Conservation (phyloP, 805 yeast species). For the Sugiyamaella marilandica region DNA sequence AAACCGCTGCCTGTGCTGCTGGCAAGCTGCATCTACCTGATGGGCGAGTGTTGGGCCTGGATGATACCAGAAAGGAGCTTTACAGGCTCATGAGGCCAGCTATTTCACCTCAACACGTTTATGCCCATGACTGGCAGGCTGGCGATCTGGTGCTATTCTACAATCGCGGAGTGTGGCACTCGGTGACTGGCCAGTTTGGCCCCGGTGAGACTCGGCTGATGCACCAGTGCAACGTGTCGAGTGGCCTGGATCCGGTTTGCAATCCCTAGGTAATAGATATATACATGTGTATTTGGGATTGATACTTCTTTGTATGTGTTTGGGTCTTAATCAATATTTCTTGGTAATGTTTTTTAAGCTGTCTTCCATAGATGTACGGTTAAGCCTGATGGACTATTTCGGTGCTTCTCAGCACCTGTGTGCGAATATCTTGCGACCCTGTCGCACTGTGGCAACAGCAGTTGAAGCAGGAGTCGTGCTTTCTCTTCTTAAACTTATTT, state of each 20-base stretch:
- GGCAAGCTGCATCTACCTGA: slow-evolving; percentile 52
- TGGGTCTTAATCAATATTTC: too few species aligned
- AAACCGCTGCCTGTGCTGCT: slow-evolving; percentile 85
- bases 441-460: too few species aligned
- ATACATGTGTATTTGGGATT: background rate
- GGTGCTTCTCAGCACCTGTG: too few species aligned
- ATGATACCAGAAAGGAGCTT: slow-evolving; percentile 67
- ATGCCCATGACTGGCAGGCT: slow-evolving; percentile 75
- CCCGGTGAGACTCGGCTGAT: slow-evolving; percentile 74
- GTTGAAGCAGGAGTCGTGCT: too few species aligned
- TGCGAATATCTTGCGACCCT: too few species aligned
- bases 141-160: slow-evolving; percentile 85
- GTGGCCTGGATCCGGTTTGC: slow-evolving; percentile 60
- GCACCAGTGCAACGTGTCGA: slow-evolving; percentile 93
- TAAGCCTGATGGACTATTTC: too few species aligned
- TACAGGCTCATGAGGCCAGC: slow-evolving; percentile 82
- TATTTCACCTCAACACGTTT: slow-evolving; percentile 64
- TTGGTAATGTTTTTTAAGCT: too few species aligned
- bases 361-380: too few species aligned
- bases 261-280: background rate
- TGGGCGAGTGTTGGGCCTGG: slow-evolving; percentile 59
- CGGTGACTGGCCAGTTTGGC: slow-evolving; percentile 84
- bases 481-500: too few species aligned
- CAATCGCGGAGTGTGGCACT: slow-evolving; percentile 88
- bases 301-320: too few species aligned